Evolutionary conservation across 441 rosid species (phyloP).

Genomic region (Gossypium lobatum): DNA sequence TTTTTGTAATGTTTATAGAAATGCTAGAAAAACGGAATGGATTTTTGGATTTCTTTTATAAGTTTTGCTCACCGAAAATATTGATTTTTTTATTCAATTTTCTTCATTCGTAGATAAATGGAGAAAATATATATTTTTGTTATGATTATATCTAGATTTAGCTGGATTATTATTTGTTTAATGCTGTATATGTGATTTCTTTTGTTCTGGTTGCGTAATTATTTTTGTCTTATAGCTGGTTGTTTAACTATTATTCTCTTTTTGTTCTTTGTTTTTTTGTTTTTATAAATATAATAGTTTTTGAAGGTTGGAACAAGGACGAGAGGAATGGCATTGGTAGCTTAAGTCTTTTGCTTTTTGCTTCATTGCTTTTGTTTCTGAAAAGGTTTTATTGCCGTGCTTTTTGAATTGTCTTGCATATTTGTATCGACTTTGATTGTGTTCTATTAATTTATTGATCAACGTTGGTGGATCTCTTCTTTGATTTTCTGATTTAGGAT

Average conservation of each 20-base stretch:
- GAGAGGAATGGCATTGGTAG: not conserved
- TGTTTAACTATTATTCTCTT: not conserved
- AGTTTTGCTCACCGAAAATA: not conserved
- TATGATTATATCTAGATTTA: not conserved
- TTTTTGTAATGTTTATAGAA: slow-evolving; percentile 11
- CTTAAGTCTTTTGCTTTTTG: not conserved
- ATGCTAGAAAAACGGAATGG: not conserved
- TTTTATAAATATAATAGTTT: not conserved
- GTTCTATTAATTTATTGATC: not conserved
- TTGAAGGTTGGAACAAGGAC: not conserved
- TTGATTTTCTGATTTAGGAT: slow-evolving; percentile 1
- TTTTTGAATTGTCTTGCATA: not conserved
- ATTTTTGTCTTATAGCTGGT: not conserved
- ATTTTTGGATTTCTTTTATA: not conserved
- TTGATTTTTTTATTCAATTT: not conserved
- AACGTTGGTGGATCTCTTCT: not conserved
- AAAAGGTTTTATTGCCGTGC: not conserved
- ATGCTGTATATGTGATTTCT: not conserved
- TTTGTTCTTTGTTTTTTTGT: not conserved
- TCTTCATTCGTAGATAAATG: not conserved
- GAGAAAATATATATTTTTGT: not conserved
- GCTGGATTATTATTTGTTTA: not conserved
- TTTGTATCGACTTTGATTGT: not conserved
- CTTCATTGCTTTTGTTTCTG: not conserved
- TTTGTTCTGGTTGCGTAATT: not conserved